Evolutionary conservation across 75 land plant species (phyloP).

Genomic region (Selaginella moellendorffii): DNA sequence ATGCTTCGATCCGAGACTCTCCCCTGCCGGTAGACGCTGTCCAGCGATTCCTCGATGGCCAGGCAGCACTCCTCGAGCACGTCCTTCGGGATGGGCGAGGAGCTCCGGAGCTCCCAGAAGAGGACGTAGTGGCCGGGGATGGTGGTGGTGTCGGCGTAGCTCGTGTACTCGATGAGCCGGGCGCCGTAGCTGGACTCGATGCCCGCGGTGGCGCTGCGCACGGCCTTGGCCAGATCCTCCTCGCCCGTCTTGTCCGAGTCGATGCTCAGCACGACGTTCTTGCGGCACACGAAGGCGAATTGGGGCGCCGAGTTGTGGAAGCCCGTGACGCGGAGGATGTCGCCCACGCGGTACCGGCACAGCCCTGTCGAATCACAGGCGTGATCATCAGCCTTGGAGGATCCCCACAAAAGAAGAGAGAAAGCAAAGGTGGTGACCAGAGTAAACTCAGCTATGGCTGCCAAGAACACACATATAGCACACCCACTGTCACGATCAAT

Average conservation of each 20-base stretch:
- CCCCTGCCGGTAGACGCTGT: constrained; percentile 58
- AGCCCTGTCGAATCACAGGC: constrained; percentile 32
- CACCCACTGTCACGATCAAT: no score
- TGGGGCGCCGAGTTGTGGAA: constrained; percentile 62
- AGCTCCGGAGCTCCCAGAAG: constrained; percentile 40
- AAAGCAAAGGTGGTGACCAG: not conserved
- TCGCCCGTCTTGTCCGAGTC: constrained; percentile 79
- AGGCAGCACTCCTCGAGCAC: constrained; percentile 39
- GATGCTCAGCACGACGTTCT: constrained; percentile 57
- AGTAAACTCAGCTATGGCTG: not conserved
- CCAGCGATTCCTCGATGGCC: constrained; percentile 44
- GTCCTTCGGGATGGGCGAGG: constrained; percentile 6
- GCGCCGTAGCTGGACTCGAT: constrained; percentile 19
- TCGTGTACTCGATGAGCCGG: constrained; percentile 51
- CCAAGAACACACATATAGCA: not conserved
- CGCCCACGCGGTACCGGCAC: constrained; percentile 55
- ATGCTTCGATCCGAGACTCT: constrained; percentile 43
- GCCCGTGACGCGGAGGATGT: constrained; percentile 57
- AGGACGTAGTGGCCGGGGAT: constrained; percentile 73
- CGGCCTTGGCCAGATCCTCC: constrained; percentile 51
- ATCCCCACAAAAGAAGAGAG: constrained; percentile 15
- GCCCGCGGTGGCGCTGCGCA: constrained; percentile 27
- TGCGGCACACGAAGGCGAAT: constrained; percentile 56
- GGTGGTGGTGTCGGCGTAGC: constrained; percentile 46
- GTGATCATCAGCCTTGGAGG: constrained; percentile 10